These are phyloP conservation scores for Chenopodium album DNA, from an alignment of 148 eudicot species.

Conservation along the genomic window DNA sequence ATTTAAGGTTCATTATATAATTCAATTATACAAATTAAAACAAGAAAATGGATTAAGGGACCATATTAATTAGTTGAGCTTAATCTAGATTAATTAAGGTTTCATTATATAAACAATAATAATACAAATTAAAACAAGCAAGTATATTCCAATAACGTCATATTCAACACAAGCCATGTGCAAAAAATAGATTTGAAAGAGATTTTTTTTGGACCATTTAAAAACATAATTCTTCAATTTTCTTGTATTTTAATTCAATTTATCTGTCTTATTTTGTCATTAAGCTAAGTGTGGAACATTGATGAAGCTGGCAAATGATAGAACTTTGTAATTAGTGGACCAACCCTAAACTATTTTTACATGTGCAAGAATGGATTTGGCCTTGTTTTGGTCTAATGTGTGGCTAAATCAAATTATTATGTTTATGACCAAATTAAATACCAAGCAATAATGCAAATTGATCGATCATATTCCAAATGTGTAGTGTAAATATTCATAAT, in stretches of 20 bases:
- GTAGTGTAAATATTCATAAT: not conserved
- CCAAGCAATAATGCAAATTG: not conserved
- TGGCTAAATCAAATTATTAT: not conserved
- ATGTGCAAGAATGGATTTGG: not conserved
- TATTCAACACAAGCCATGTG: not conserved
- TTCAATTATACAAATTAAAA: too few species aligned
- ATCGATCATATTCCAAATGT: not conserved
- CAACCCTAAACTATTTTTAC: not conserved
- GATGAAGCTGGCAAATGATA: not conserved
- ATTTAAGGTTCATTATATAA: too few species aligned
- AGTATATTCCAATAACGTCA: not conserved
- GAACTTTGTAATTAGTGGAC: not conserved
- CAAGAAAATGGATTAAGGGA: not conserved
- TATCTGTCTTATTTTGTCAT: not conserved
- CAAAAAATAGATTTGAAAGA: conserved; percentile 1
- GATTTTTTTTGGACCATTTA: not conserved
- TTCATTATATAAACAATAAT: too few species aligned
- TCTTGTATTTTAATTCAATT: not conserved
- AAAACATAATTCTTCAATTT: not conserved
- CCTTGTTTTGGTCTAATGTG: not conserved
- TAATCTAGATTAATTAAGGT: too few species aligned
- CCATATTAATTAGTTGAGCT: too few species aligned
- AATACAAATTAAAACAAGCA: not conserved
- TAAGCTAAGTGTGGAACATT: not conserved
- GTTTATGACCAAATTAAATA: not conserved